Base-by-base conservation (phyloP, 2,329 filamentous ascomycete species). In the Ophiostoma quercus region DNA sequence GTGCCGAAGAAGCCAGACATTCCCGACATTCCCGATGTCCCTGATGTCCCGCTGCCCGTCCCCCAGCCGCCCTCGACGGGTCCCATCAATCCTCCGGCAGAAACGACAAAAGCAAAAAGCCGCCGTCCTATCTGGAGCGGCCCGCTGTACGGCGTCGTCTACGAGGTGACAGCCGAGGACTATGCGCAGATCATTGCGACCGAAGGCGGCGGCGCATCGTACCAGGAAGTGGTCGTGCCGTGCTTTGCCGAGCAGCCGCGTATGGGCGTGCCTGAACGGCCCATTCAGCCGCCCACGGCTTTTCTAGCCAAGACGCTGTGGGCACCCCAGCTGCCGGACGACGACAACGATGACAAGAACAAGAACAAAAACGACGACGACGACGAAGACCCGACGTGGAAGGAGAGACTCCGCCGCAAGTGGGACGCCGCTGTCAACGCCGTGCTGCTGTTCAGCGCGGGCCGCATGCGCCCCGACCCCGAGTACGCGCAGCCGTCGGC, bases 291-390 rank as follows among this genome's bases (percentile, higher is more conserved):
- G 0, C 83, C 89, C 0, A 81, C 79, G 62, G 84, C 90, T 0
- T 96, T 98, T 81, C 85, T 91, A 74, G 93, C 93, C 0, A 91
- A 93, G 77, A 98, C 94, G 0, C 85, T 99, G 0, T 92, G 92
- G 76, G 90, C 90, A 0, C 90, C 92, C 0, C 79, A 79, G 12
- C 12, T 84, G 6, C 81, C 82, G 77, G 78, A 5, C 6, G 70
- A 74, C 7, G 71, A 67, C 51, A 71, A 74, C 54, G 29, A 74
- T 16, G 32, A 72, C 1, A 66, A 71, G 70, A 66, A 69, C 54
- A 73, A 70, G 47, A 69, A 68, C 2, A 67, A 72, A 25, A 74
- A 73, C 39, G 74, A 75, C 14, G 70, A 71, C 12, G 70, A 68
- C 0, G 67, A 69, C 19, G 69, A 69, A 29, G 71, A 22, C 6